Percentiles rank a stretch among this genome's conserved stretches.
phyloP scores from a whole-genome alignment of 2,329 filamentous ascomycete species.

The Fusarium haematococcum region DNA sequence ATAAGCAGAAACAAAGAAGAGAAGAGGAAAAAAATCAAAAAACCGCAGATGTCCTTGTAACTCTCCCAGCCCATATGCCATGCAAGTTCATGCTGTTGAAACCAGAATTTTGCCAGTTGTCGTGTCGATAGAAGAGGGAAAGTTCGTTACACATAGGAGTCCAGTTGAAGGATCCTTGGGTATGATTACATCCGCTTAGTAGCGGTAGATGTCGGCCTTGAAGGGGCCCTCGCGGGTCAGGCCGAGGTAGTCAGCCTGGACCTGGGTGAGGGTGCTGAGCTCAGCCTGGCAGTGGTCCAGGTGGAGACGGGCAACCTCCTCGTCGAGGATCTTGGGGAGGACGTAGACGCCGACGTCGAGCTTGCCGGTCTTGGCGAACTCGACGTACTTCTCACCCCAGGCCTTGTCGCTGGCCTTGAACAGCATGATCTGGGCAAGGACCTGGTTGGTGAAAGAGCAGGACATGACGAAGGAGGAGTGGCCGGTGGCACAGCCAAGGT shows the following conservation, averaged over 20 bases:
- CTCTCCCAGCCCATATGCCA: constrained; percentile 51
- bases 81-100: constrained; percentile 60
- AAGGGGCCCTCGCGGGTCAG: constrained; percentile 88
- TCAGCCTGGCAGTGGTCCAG: constrained; percentile 93
- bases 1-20: constrained; percentile 43
- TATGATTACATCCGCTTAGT: constrained; percentile 55
- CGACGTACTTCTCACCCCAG: constrained; percentile 93
- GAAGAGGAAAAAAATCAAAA: constrained; percentile 39
- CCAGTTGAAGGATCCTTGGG: constrained; percentile 56
- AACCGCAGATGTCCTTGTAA: constrained; percentile 43
- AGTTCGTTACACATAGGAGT: constrained; percentile 52
- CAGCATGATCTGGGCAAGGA: constrained; percentile 98
- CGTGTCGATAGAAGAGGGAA: constrained; percentile 46
- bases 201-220: constrained; percentile 81
- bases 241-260: constrained; percentile 95
- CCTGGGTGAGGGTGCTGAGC: constrained; percentile 84
- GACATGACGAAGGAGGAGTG: constrained; percentile 99
- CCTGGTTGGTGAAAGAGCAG: constrained; percentile 99
- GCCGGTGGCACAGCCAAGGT: constrained; percentile 98
- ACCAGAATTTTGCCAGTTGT: constrained; percentile 54
- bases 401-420: constrained; percentile 91
- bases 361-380: constrained; percentile 94
- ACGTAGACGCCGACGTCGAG: constrained; percentile 92
- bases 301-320: constrained; percentile 97
- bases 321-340: constrained; percentile 97